phyloP scores from a whole-genome alignment of 306 rosid species.

The Quercus mongolica region DNA sequence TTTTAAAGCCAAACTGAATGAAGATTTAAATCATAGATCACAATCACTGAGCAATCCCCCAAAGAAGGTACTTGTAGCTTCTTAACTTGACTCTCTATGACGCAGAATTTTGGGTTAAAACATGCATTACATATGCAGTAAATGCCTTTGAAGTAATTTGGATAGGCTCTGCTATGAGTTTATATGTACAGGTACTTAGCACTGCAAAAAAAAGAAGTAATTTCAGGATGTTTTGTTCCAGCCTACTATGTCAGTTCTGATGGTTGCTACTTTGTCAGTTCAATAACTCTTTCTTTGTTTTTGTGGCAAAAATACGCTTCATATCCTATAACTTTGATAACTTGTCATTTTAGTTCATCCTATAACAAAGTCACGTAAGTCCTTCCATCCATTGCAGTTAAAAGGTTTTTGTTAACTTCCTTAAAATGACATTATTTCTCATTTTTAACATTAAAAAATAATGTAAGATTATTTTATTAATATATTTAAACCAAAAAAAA shows the following conservation, averaged over 20 bases:
- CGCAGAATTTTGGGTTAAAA: background rate
- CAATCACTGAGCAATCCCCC: constrained; percentile 27
- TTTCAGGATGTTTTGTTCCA: background rate
- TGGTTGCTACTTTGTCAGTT: background rate
- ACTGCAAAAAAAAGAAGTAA: background rate
- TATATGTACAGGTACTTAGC: background rate
- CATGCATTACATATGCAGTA: background rate
- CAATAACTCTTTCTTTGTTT: too few relatives aligned
- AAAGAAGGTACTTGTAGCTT: constrained; percentile 45
- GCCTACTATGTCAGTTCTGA: background rate
- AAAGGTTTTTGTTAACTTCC: too few relatives aligned
- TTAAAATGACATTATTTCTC: too few relatives aligned
- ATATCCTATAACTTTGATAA: too few relatives aligned
- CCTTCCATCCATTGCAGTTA: too few relatives aligned
- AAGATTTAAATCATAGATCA: constrained; percentile 33
- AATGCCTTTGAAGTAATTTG: background rate
- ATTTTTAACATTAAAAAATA: too few relatives aligned
- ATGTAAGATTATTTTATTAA: too few relatives aligned
- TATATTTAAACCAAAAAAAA: too few relatives aligned
- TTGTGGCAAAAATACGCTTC: too few relatives aligned
- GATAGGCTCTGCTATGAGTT: background rate
- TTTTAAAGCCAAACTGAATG: constrained; percentile 38
- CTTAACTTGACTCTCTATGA: background rate
- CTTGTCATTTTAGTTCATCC: too few relatives aligned
- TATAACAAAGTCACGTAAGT: too few relatives aligned